Evolutionary conservation across 2,329 filamentous ascomycete genomes (phyloP), one percentile per base, ranked within the genome.

Genomic region (Geosmithia morbida): DNA sequence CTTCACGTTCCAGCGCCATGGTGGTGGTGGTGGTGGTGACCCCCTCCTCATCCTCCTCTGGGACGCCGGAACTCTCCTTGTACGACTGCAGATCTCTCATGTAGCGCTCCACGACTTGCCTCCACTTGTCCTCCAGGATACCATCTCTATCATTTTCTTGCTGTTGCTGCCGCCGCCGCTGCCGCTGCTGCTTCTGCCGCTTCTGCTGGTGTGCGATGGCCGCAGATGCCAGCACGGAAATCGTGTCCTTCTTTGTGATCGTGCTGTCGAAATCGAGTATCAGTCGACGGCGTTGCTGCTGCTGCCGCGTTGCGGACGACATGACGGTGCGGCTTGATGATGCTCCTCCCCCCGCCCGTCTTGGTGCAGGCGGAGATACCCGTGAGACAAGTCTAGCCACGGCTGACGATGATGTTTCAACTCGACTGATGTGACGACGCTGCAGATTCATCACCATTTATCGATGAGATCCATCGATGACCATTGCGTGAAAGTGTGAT

Each of bases 211-310:
- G 59, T 18, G 51, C 53, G 42, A 74, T 65, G 47, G 68, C 70
- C 20, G 64, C 64, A 17, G 62, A 53, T 43, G 67, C 71, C 4
- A 79, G 65, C 41, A 65, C 59, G 48, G 60, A 57, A 41, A 78
- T 72, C 41, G 74, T 77, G 60, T 79, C 75, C 29, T 66, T 50
- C 13, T 63, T 59, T 17, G 75, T 78, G 52, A 79, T 76, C 16
- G 75, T 79, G 50, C 73, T 72, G 58, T 79, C 75, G 57, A 79
- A 79, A 55, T 79, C 75, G 18, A 79, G 65, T 37, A 79, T 57
- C 41, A 79, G 61, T 51, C 46, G 54, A 37, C 33, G 33, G 3
- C 13, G 33, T 16, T 37, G 33, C 33, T 37, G 33, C 5, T 7
- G 33, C 5, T 37, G 33, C 33, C 33, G 3, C 3, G 33, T 6